These are phyloP conservation scores for Eucommia ulmoides DNA, from an alignment of 257 asterid genomes.

Conservation along the genomic window DNA sequence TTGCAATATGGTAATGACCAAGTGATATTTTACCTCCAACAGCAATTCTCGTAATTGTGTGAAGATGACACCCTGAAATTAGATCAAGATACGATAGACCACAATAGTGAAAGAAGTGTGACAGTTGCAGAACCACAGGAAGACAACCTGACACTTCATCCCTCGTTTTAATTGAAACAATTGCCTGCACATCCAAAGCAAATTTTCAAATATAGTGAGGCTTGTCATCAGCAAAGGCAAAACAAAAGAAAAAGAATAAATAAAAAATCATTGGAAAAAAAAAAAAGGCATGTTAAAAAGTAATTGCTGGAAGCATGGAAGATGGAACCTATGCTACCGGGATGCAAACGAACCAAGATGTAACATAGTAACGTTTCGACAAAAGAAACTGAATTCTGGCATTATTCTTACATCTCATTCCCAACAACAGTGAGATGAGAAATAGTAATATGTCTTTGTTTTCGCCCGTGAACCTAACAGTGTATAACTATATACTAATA, in stretches of 20 bases:
- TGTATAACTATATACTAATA: no score
- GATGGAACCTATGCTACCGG: no score
- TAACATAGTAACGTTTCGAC: no score
- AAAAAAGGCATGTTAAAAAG: neutral
- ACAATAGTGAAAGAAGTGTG: conserved; percentile 43
- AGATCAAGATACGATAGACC: conserved; percentile 60
- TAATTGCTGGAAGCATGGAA: neutral
- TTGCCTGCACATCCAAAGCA: conserved; percentile 60
- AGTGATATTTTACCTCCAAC: conserved; percentile 38
- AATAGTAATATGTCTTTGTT: no score
- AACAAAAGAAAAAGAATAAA: conserved; percentile 8
- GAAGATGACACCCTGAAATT: conserved; percentile 51
- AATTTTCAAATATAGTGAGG: no score
- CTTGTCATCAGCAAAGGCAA: conserved; percentile 10
- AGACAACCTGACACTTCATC: conserved; percentile 25
- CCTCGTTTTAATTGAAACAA: conserved; percentile 46
- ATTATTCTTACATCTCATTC: no score
- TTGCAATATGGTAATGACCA: no score
- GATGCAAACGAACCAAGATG: no score
- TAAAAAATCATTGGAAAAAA: conserved; percentile 10
- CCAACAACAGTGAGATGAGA: no score
- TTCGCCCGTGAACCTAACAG: no score
- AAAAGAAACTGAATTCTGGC: no score
- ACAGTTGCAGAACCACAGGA: conserved; percentile 43
- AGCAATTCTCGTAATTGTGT: conserved; percentile 22